Conservation (phyloP, 2,329 filamentous ascomycete genomes). For the Colletotrichum tabaci region DNA sequence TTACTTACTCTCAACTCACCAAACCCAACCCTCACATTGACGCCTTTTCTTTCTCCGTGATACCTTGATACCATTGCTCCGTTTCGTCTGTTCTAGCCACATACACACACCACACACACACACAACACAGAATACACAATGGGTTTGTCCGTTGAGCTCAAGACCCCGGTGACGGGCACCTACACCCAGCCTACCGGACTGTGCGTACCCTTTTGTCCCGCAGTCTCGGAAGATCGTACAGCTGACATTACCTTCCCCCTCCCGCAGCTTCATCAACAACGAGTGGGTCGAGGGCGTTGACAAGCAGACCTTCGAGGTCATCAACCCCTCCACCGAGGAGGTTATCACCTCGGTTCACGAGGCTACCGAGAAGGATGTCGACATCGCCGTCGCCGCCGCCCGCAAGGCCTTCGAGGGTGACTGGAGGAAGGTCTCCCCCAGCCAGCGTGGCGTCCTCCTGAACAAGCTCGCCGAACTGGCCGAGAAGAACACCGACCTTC, state of each 20-base stretch:
- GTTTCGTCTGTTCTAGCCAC: constrained; percentile 23
- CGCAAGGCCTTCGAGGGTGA: constrained; percentile 86
- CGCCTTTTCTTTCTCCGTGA: constrained; percentile 18
- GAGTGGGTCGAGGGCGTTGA: constrained; percentile 88
- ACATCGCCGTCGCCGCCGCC: constrained; percentile 86
- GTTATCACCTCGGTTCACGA: constrained; percentile 87
- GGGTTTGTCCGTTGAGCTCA: constrained; percentile 72
- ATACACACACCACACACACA: constrained; percentile 5
- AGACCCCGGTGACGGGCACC: constrained; percentile 75
- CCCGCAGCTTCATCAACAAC: constrained; percentile 87
- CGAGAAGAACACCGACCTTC: constrained; percentile 82
- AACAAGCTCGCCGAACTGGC: constrained; percentile 84
- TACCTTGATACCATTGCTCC: constrained; percentile 35
- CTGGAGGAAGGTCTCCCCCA: constrained; percentile 79
- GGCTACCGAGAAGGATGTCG: constrained; percentile 89
- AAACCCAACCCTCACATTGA: constrained; percentile 7
- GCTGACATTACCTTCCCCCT: background rate
- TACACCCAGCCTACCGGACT: constrained; percentile 74
- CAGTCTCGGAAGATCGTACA: background rate
- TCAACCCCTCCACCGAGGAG: constrained; percentile 90
- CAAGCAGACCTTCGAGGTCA: constrained; percentile 91
- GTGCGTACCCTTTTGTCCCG: constrained; percentile 58
- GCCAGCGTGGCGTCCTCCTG: constrained; percentile 78
- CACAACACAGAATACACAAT: constrained; percentile 47
- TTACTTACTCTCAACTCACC: constrained; percentile 22